Evolutionary conservation across 2,329 filamentous ascomycete species (phyloP).

Genomic region (Dryadomyces quercivorus): DNA sequence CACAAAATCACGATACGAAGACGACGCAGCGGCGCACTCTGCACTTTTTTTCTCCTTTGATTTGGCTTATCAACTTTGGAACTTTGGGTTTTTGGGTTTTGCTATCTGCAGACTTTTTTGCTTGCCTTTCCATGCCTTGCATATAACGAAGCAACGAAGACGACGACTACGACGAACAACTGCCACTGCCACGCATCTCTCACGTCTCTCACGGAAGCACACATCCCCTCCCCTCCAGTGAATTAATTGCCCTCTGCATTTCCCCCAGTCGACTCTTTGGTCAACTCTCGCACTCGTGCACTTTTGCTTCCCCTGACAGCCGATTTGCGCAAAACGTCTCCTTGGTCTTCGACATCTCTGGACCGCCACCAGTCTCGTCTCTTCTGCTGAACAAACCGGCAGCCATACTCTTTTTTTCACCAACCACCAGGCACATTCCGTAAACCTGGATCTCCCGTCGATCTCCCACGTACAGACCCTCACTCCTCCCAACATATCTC

Average conservation of each 20-base stretch:
- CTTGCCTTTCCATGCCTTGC: constrained; percentile 3
- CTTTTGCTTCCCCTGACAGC: not conserved
- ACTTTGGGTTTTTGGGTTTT: constrained; percentile 3
- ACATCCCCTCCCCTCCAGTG: not conserved
- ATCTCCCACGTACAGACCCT: constrained; percentile 73
- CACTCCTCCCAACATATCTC: constrained; percentile 59
- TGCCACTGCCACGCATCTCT: not conserved
- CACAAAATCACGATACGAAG: not conserved
- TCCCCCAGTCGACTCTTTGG: not conserved
- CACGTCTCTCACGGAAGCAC: not conserved
- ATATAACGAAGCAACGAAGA: constrained; percentile 7
- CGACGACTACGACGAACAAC: constrained; percentile 1
- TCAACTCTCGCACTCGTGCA: not conserved
- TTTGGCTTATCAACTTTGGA: constrained; percentile 1
- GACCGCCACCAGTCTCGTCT: constrained; percentile 6
- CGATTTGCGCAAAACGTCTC: too few species aligned
- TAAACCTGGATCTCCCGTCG: constrained; percentile 89
- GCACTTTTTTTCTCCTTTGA: not conserved
- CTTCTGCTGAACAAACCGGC: constrained; percentile 11
- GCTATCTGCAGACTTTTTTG: not conserved
- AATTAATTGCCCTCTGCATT: not conserved
- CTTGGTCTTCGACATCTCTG: not conserved
- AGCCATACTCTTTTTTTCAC: constrained; percentile 10
- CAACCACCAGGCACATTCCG: constrained; percentile 25
- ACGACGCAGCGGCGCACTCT: not conserved